These are phyloP conservation scores for Plantago major DNA, from an alignment of 257 asterid species.

Conservation along the genomic window DNA sequence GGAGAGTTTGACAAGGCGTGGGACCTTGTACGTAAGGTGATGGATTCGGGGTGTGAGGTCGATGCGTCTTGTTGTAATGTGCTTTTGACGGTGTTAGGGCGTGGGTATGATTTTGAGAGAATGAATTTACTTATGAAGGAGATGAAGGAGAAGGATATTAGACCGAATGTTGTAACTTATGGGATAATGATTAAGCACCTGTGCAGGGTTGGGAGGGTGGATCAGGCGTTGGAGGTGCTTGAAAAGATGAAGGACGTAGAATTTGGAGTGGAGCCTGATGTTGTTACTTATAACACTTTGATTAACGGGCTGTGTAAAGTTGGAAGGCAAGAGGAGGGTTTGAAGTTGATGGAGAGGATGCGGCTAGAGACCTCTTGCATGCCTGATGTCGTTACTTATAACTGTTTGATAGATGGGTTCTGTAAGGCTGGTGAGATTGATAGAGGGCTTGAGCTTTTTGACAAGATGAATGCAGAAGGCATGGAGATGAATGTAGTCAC, in stretches of 20 bases:
- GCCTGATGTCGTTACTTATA: constrained; percentile 54
- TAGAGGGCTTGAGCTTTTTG: constrained; percentile 50
- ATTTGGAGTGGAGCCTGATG: constrained; percentile 50
- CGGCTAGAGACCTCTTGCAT: constrained; percentile 30
- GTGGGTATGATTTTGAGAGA: constrained; percentile 37
- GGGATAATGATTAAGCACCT: constrained; percentile 65
- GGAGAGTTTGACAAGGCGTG: constrained; percentile 53
- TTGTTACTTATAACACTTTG: constrained; percentile 56
- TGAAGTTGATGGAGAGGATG: constrained; percentile 62
- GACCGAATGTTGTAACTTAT: constrained; percentile 53
- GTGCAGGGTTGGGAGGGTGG: constrained; percentile 55
- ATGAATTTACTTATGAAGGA: constrained; percentile 69
- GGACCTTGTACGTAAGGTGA: constrained; percentile 46
- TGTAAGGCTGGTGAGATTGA: constrained; percentile 75
- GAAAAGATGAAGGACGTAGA: constrained; percentile 51
- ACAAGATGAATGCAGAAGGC: constrained; percentile 47
- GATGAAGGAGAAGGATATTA: constrained; percentile 70
- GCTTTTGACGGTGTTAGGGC: constrained; percentile 48
- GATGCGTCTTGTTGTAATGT: constrained; percentile 54
- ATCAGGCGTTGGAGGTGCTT: constrained; percentile 68
- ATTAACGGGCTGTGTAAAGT: constrained; percentile 84
- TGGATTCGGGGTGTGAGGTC: constrained; percentile 41
- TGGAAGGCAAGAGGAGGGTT: constrained; percentile 77
- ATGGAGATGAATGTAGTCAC: constrained; percentile 45
- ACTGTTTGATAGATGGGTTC: constrained; percentile 72